phyloP scores from a whole-genome alignment of 345 rosid genomes.

The Kernera saxatilis region DNA sequence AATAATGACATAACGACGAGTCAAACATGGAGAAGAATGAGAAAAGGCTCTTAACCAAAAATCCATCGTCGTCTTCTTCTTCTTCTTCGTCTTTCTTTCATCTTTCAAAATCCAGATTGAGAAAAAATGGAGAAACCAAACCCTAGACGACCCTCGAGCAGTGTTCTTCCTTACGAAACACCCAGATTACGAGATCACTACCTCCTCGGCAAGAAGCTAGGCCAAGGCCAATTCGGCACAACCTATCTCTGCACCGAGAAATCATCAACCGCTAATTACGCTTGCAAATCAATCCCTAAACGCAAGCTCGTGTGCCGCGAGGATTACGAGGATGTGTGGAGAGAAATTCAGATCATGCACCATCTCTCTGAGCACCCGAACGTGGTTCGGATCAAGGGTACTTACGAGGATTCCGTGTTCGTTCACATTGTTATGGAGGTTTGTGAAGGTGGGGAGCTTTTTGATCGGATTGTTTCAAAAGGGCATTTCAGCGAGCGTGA shows the following conservation, averaged over 20 bases:
- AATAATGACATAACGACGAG: constrained; percentile 9
- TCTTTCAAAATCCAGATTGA: background rate
- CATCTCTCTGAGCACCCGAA: constrained; percentile 79
- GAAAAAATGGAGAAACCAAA: constrained; percentile 21
- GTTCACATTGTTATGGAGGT: constrained; percentile 98
- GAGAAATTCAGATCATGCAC: constrained; percentile 99
- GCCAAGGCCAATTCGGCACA: constrained; percentile 95
- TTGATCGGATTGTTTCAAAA: constrained; percentile 84
- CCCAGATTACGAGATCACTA: constrained; percentile 78
- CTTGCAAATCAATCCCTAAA: constrained; percentile 94
- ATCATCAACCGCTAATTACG: constrained; percentile 41
- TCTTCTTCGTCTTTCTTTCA: background rate
- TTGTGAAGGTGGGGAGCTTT: constrained; percentile 94
- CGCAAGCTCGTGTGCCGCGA: constrained; percentile 86
- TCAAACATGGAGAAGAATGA: constrained; percentile 10
- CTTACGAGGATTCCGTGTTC: constrained; percentile 83
- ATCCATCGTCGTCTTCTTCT: constrained; percentile 3
- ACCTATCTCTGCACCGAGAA: constrained; percentile 78
- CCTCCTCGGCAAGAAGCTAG: constrained; percentile 73
- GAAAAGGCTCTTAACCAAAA: too few species aligned
- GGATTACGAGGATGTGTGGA: constrained; percentile 92
- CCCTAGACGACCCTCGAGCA: constrained; percentile 30
- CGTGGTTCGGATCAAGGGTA: constrained; percentile 80
- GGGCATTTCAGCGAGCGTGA: constrained; percentile 93
- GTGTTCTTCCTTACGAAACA: constrained; percentile 85